Evolutionary conservation across 805 yeast genomes (phyloP).

Genomic region (Cyberlindnera veronae): DNA sequence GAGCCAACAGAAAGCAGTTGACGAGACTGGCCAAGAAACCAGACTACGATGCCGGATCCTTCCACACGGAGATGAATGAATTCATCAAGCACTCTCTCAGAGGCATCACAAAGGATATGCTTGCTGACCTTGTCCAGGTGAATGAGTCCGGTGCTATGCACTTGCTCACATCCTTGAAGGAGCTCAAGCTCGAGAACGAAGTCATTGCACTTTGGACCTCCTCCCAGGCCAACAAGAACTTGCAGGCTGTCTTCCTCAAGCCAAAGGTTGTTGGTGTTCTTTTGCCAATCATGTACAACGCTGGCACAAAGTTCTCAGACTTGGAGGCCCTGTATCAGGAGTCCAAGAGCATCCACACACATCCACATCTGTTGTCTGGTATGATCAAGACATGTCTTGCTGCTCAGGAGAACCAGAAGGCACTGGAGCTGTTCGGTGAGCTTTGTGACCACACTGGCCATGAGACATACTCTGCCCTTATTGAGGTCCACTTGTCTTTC

Average conservation of each 20-base stretch:
- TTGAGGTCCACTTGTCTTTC: conserved; percentile 73
- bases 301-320: conserved; percentile 61
- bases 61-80: conserved; percentile 49
- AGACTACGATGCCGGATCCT: conserved; percentile 57
- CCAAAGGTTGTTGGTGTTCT: conserved; percentile 68
- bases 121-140: conserved; percentile 40
- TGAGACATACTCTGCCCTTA: conserved; percentile 47
- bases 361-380: conserved; percentile 55
- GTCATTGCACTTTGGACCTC: conserved; percentile 69
- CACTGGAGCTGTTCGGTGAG: conserved; percentile 59
- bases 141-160: conserved; percentile 56
- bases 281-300: conserved; percentile 61
- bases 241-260: conserved; percentile 47
- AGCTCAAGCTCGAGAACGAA: conserved; percentile 56
- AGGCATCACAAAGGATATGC: conserved; percentile 48
- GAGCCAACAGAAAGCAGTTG: conserved; percentile 52
- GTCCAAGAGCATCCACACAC: conserved; percentile 32
- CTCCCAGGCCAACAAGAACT: conserved; percentile 44
- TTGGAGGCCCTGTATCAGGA: conserved; percentile 52
- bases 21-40: conserved; percentile 55
- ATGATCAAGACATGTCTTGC: conserved; percentile 71
- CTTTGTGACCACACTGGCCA: conserved; percentile 49
- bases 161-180: conserved; percentile 55
- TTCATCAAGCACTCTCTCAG: conserved; percentile 48
- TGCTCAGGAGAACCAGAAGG: conserved; percentile 62